phyloP scores from a whole-genome alignment of 2,329 filamentous ascomycete species.

The Blumeria hordei region DNA sequence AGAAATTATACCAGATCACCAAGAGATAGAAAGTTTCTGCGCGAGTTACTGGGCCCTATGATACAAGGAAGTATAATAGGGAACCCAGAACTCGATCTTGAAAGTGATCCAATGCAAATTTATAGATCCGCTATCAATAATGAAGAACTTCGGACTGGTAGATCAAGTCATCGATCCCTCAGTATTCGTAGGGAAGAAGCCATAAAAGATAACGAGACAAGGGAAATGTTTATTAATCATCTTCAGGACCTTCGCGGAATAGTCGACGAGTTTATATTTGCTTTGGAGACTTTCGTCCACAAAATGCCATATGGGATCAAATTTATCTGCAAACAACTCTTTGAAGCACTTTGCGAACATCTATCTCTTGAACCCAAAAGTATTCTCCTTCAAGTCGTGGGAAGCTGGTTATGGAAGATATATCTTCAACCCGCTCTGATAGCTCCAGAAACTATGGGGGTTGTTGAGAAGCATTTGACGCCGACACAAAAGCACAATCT shows the following conservation, averaged over 20 bases:
- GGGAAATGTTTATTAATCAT: conserved; percentile 80
- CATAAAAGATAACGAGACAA: conserved; percentile 86
- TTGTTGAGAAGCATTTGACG: conserved; percentile 70
- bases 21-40: conserved; percentile 73
- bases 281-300: conserved; percentile 59
- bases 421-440: conserved; percentile 77
- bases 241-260: conserved; percentile 85
- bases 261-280: conserved; percentile 67
- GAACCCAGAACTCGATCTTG: conserved; percentile 70
- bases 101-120: conserved; percentile 94
- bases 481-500: conserved; percentile 87
- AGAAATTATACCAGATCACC: conserved; percentile 76
- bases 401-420: conserved; percentile 81
- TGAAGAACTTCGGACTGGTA: conserved; percentile 79
- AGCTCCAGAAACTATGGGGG: conserved; percentile 80
- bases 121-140: conserved; percentile 92
- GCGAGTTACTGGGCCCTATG: conserved; percentile 61
- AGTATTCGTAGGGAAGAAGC: conserved; percentile 80
- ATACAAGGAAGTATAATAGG: conserved; percentile 86
- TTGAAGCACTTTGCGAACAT: conserved; percentile 48
- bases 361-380: conserved; percentile 63
- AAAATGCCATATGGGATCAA: conserved; percentile 85
- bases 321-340: conserved; percentile 69
- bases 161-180: conserved; percentile 53
- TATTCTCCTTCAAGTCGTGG: conserved; percentile 58